A percentile compares a stretch with the other conserved stretches of the same genome.
These are phyloP conservation scores for Lactarius quietus DNA, from an alignment of 768 basidiomycete species.

Conservation along the genomic window DNA sequence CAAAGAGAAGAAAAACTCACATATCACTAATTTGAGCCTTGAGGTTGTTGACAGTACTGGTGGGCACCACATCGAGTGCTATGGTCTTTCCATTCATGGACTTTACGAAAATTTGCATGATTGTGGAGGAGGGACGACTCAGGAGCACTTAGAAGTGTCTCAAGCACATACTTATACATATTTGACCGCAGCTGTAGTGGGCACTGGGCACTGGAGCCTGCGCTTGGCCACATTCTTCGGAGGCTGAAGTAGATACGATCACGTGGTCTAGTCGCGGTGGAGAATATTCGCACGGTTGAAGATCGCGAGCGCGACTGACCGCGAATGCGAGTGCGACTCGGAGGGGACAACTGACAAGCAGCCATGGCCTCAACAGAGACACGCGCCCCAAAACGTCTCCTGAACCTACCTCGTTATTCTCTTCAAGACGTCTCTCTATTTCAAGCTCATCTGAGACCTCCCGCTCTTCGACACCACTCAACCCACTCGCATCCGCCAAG, in stretches of 20 bases:
- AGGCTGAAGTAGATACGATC: neutral
- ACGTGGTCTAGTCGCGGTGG: constrained; percentile 30
- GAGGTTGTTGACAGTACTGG: neutral
- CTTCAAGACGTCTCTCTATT: constrained; percentile 17
- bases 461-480: constrained; percentile 22
- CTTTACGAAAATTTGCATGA: neutral
- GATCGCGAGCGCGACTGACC: neutral
- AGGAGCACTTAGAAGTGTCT: neutral
- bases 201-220: neutral
- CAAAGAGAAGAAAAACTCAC: neutral
- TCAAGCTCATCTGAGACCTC: constrained; percentile 13
- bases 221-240: no score
- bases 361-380: constrained; percentile 7
- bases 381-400: constrained; percentile 12
- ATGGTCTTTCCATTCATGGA: neutral
- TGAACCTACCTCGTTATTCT: constrained; percentile 19
- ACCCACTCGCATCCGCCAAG: constrained; percentile 22
- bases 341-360: neutral
- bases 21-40: neutral
- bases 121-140: neutral
- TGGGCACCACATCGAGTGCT: neutral
- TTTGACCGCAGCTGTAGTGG: neutral
- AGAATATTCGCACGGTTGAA: constrained; percentile 18
- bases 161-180: neutral
- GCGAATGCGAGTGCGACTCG: neutral